These are phyloP conservation scores for Sideroxylon spinosum DNA, from an alignment of 179 eudicot genomes.

Conservation along the genomic window DNA sequence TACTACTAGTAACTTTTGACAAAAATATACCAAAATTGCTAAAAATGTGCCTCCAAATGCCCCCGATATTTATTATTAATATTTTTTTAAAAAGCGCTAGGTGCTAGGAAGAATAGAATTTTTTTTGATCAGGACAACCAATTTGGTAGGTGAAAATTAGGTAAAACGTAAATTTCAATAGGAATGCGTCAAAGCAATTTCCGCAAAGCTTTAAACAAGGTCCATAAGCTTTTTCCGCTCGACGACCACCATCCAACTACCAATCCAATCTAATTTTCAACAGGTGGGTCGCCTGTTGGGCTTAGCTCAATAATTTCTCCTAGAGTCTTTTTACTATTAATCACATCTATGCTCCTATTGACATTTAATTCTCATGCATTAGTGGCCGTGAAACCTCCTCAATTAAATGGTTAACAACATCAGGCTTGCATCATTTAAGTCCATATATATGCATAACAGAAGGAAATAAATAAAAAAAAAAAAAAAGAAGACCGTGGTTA, in stretches of 20 bases:
- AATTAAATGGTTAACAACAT: neutral
- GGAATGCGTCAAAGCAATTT: neutral
- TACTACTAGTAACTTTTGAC: too few relatives aligned
- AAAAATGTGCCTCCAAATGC: too few relatives aligned
- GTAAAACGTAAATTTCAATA: neutral
- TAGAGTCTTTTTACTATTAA: neutral
- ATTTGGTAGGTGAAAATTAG: neutral
- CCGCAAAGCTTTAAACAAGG: neutral
- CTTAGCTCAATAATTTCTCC: neutral
- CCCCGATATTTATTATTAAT: too few relatives aligned
- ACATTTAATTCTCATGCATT: too few relatives aligned
- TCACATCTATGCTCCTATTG: neutral
- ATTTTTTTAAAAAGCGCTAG: too few relatives aligned
- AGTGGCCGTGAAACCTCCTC: neutral
- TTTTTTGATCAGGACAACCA: neutral
- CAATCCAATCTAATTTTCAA: neutral
- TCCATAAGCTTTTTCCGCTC: neutral
- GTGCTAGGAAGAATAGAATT: too few relatives aligned
- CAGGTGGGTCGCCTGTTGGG: slow-evolving; percentile 3
- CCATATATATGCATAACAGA: neutral
- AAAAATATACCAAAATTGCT: too few relatives aligned
- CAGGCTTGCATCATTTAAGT: neutral
- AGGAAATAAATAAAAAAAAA: too few relatives aligned
- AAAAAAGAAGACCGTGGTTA: too few relatives aligned
- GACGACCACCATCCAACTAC: neutral